Evolutionary conservation across 768 basidiomycete genomes (phyloP).

Genomic region (Pilatotrama ljubarskyi): DNA sequence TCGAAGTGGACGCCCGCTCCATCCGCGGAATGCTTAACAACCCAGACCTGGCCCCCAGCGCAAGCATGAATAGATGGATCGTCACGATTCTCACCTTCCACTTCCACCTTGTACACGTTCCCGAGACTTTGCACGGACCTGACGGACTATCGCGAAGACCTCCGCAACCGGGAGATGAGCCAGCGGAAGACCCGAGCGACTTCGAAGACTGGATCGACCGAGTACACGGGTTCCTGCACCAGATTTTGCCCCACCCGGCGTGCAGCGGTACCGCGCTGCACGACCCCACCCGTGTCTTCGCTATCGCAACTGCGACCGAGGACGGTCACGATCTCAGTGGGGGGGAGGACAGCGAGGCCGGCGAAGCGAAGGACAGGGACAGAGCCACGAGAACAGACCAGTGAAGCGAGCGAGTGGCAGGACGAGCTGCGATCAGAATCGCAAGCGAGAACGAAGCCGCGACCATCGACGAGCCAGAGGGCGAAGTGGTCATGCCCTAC

Average conservation of each 20-base stretch:
- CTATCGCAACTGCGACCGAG: constrained; percentile 6
- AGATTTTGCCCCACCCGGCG: neutral
- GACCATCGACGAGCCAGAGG: neutral
- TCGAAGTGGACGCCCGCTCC: constrained; percentile 21
- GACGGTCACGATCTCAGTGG: neutral
- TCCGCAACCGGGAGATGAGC: neutral
- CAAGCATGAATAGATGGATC: constrained; percentile 44
- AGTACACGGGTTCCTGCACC: constrained; percentile 12
- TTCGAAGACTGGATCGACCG: constrained; percentile 23
- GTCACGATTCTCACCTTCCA: constrained; percentile 36
- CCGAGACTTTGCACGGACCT: constrained; percentile 28
- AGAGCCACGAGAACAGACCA: too few relatives aligned
- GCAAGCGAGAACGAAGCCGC: neutral
- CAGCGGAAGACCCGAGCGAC: constrained; percentile 1
- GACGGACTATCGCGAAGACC: constrained; percentile 34
- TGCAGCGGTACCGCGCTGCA: neutral
- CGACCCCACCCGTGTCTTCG: neutral
- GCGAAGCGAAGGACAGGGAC: too few relatives aligned
- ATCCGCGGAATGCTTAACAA: constrained; percentile 37
- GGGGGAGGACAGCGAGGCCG: neutral
- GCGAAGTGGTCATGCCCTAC: neutral
- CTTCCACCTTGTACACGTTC: constrained; percentile 39
- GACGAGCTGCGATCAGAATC: neutral
- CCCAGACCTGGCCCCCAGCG: constrained; percentile 39
- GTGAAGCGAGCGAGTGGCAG: neutral